Evolutionary conservation across 768 basidiomycete species (phyloP).

Genomic region (Amanita exitialis): DNA sequence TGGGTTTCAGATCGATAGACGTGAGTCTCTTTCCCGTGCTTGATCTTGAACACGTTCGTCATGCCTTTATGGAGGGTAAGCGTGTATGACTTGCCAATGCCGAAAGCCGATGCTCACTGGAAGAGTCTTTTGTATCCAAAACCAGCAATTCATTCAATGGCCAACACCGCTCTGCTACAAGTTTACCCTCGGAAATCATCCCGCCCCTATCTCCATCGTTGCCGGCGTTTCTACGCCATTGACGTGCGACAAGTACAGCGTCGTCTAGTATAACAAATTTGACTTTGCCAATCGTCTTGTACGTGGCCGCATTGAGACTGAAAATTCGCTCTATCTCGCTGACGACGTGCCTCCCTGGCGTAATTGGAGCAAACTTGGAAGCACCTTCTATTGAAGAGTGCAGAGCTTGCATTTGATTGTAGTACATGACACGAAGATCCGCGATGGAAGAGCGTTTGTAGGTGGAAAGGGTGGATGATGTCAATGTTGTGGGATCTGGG

Average conservation of each 20-base stretch:
- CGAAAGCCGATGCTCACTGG: conserved; percentile 50
- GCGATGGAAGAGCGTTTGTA: conserved; percentile 84
- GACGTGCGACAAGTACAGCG: conserved; percentile 77
- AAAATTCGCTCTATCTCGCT: conserved; percentile 76
- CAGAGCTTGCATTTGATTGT: conserved; percentile 86
- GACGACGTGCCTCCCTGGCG: conserved; percentile 86
- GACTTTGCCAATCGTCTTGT: conserved; percentile 81
- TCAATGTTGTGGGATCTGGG: conserved; percentile 64
- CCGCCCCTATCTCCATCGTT: conserved; percentile 23
- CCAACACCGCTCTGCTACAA: conserved; percentile 94
- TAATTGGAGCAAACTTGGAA: conserved; percentile 87
- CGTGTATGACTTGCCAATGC: background rate
- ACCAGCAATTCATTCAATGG: conserved; percentile 89
- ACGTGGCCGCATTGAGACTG: conserved; percentile 88
- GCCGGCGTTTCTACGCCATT: conserved; percentile 55
- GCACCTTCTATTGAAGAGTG: conserved; percentile 91
- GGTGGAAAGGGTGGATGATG: conserved; percentile 31
- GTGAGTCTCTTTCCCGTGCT: conserved; percentile 87
- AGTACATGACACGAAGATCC: conserved; percentile 89
- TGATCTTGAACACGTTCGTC: conserved; percentile 96
- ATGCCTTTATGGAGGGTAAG: conserved; percentile 36
- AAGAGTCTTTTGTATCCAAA: conserved; percentile 90
- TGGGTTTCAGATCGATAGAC: conserved; percentile 82
- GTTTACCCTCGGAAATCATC: conserved; percentile 50
- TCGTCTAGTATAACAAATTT: conserved; percentile 91